A percentile compares a stretch with the other conserved stretches of the same genome.
These are phyloP conservation scores for Lippia alba DNA, from an alignment of 305 asterid species.

Conservation along the genomic window DNA sequence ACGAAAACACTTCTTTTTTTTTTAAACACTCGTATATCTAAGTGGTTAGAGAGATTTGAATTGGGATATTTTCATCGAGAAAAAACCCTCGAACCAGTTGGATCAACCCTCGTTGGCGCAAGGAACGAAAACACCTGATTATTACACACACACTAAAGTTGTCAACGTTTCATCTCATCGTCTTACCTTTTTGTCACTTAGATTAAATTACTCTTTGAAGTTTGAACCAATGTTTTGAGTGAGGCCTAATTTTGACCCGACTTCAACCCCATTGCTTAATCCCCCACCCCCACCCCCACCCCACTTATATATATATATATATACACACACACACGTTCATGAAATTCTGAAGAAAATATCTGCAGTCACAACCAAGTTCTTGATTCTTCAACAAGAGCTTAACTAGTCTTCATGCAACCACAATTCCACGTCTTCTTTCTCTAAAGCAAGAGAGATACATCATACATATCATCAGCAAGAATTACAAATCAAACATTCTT, in stretches of 20 bases:
- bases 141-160: neutral
- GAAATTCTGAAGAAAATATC: neutral
- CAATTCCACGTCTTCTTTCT: conserved; percentile 19
- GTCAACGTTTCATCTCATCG: no score
- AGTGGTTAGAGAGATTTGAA: no score
- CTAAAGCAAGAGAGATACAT: neutral
- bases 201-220: no score
- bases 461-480: neutral
- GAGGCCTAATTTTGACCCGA: conserved; percentile 43
- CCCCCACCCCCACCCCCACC: neutral
- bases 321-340: neutral
- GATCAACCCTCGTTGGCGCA: no score
- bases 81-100: no score
- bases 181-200: no score
- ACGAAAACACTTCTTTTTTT: no score
- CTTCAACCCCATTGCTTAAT: neutral
- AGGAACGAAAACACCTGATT: conserved; percentile 5
- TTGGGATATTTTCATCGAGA: no score
- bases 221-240: neutral
- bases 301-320: neutral
- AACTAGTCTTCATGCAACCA: conserved; percentile 19
- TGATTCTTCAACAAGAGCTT: conserved; percentile 14
- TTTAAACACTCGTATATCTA: no score
- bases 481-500: neutral
- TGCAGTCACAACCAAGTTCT: neutral